These are phyloP conservation scores for Cryphonectria naterciae DNA, from an alignment of 2,329 filamentous ascomycete species.

Conservation along the genomic window DNA sequence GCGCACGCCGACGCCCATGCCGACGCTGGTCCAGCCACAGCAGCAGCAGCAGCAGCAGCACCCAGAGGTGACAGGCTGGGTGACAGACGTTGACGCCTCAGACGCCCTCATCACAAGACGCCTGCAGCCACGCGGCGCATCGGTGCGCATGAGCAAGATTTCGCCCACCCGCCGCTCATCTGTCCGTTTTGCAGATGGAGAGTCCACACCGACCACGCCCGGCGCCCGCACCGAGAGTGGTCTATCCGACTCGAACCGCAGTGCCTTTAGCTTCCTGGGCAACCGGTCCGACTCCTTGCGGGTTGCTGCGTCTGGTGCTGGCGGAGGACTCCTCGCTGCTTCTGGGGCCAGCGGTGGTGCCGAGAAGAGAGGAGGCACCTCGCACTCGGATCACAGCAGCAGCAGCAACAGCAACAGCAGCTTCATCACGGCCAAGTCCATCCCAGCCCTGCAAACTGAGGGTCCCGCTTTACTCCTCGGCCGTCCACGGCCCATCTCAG, in stretches of 20 bases:
- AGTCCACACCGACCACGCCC: constrained; percentile 11
- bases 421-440: constrained; percentile 59
- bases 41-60: constrained; percentile 40
- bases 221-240: constrained; percentile 55
- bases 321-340: background rate
- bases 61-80: constrained; percentile 62
- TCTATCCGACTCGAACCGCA: constrained; percentile 58
- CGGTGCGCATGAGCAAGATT: constrained; percentile 34
- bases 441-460: constrained; percentile 56
- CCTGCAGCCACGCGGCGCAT: constrained; percentile 42
- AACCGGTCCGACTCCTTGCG: constrained; percentile 42
- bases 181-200: constrained; percentile 33
- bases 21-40: constrained; percentile 33
- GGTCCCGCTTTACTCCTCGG: constrained; percentile 53
- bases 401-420: constrained; percentile 39
- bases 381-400: constrained; percentile 41
- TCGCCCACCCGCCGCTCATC: constrained; percentile 47
- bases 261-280: constrained; percentile 45
- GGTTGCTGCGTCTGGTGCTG: constrained; percentile 37
- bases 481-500: constrained; percentile 23
- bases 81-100: constrained; percentile 58
- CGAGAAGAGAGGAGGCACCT: constrained; percentile 26
- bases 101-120: constrained; percentile 54
- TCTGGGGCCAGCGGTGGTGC: constrained; percentile 21
- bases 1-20: constrained; percentile 14